These are phyloP conservation scores for Scleroderma citrinum DNA, from an alignment of 768 basidiomycete genomes.

Conservation along the genomic window DNA sequence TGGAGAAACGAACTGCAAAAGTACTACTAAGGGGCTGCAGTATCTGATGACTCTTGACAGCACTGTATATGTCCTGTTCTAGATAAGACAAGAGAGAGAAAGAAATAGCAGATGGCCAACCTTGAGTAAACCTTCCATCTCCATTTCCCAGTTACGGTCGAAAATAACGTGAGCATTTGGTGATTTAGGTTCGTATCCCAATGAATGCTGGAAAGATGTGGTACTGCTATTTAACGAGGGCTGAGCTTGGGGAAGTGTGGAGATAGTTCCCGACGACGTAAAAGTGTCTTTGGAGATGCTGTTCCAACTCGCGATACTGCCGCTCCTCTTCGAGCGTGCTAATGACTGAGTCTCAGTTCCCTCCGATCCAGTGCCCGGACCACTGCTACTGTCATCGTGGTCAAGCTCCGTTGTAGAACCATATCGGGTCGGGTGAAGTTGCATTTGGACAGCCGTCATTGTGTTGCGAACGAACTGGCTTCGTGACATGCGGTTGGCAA, in stretches of 20 bases:
- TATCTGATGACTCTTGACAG: conserved; percentile 88
- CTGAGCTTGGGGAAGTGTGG: conserved; percentile 28
- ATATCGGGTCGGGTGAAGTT: conserved; percentile 51
- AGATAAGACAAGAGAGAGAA: not conserved
- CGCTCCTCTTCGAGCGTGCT: conserved; percentile 66
- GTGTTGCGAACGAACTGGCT: conserved; percentile 92
- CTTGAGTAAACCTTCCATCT: conserved; percentile 84
- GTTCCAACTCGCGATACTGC: conserved; percentile 81
- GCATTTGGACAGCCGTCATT: conserved; percentile 76
- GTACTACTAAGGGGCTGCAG: conserved; percentile 65
- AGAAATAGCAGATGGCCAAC: conserved; percentile 32
- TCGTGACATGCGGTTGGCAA: conserved; percentile 84
- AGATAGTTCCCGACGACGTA: conserved; percentile 32
- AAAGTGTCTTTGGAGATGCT: conserved; percentile 64
- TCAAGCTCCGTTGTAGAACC: conserved; percentile 59
- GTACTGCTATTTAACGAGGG: conserved; percentile 54
- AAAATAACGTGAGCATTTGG: conserved; percentile 37
- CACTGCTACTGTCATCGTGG: conserved; percentile 60
- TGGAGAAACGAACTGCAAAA: conserved; percentile 38
- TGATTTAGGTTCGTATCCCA: conserved; percentile 34
- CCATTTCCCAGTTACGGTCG: conserved; percentile 73
- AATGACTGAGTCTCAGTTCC: conserved; percentile 43
- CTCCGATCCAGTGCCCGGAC: conserved; percentile 51
- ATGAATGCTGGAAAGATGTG: conserved; percentile 54
- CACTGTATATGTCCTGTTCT: conserved; percentile 84